Evolutionary conservation across 2,329 filamentous ascomycete species (phyloP).

Genomic region (Beauveria medogensis): DNA sequence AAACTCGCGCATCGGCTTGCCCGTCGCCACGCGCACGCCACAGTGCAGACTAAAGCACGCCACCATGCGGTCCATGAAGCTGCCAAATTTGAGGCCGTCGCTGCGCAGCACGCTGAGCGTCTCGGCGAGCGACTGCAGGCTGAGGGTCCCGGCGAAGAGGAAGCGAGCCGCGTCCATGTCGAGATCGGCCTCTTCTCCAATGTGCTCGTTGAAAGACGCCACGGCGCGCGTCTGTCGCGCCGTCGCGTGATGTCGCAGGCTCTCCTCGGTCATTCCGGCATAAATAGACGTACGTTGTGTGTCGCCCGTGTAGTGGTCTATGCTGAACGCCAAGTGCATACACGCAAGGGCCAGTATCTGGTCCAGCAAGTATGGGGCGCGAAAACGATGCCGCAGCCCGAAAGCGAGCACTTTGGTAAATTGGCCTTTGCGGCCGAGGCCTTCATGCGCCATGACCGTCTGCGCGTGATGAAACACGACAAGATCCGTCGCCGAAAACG

Average conservation of each 20-base stretch:
- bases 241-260: not conserved
- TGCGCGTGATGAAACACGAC: constrained; percentile 4
- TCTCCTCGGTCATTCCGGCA: not conserved
- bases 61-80: constrained; percentile 32
- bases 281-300: not conserved
- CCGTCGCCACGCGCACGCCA: constrained; percentile 31
- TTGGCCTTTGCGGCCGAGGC: not conserved
- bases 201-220: constrained; percentile 18
- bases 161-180: not conserved
- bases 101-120: constrained; percentile 22
- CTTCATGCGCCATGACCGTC: not conserved
- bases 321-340: not conserved
- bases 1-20: constrained; percentile 23
- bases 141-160: constrained; percentile 11
- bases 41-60: constrained; percentile 35
- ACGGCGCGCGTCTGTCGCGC: constrained; percentile 23
- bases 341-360: constrained; percentile 27
- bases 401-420: constrained; percentile 2
- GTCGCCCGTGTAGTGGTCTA: not conserved
- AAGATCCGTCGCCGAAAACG: not conserved
- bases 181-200: constrained; percentile 8
- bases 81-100: constrained; percentile 24
- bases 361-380: constrained; percentile 30
- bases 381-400: not conserved
- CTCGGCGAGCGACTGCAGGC: constrained; percentile 12